Evolutionary conservation across 768 basidiomycete genomes (phyloP).

Genomic region (Wakefieldia striispora): DNA sequence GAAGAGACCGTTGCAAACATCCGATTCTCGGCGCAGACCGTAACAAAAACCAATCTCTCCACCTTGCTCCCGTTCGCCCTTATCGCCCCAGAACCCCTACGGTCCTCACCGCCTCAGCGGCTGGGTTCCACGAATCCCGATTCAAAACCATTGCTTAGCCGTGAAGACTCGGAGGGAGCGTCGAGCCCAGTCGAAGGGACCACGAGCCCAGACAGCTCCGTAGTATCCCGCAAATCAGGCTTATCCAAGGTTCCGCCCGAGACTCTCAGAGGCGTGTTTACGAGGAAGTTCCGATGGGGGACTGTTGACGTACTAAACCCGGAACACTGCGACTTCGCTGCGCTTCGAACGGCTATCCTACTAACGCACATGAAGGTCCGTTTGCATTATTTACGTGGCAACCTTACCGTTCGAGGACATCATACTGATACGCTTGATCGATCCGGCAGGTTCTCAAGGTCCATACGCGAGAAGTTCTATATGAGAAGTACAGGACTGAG

Average conservation of each 20-base stretch:
- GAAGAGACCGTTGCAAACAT: slow-evolving; percentile 71
- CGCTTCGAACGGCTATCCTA: slow-evolving; percentile 78
- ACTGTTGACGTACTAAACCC: slow-evolving; percentile 84
- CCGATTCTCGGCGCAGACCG: slow-evolving; percentile 69
- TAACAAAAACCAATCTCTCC: slow-evolving; percentile 59
- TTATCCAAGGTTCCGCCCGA: slow-evolving; percentile 56
- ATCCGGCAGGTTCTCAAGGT: slow-evolving; percentile 67
- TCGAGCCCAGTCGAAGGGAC: slow-evolving; percentile 28
- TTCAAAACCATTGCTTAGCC: slow-evolving; percentile 15
- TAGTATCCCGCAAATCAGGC: slow-evolving; percentile 36
- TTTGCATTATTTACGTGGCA: slow-evolving; percentile 26
- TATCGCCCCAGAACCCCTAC: slow-evolving; percentile 65
- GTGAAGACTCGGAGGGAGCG: slow-evolving; percentile 18
- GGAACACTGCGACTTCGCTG: slow-evolving; percentile 83
- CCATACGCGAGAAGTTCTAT: slow-evolving; percentile 84
- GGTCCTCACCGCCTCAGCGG: slow-evolving; percentile 34
- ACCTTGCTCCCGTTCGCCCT: slow-evolving; percentile 74
- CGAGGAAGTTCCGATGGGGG: slow-evolving; percentile 85
- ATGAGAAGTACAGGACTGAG: slow-evolving; percentile 91
- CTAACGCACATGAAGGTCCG: slow-evolving; percentile 82
- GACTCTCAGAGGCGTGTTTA: slow-evolving; percentile 71
- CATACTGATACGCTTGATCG: slow-evolving; percentile 3
- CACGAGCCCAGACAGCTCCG: slow-evolving; percentile 35
- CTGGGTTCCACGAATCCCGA: slow-evolving; percentile 14
- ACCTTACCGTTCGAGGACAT: slow-evolving; percentile 8